These are phyloP conservation scores for Cicer pinnatifidum DNA, from an alignment of 306 rosid genomes.

Conservation along the genomic window DNA sequence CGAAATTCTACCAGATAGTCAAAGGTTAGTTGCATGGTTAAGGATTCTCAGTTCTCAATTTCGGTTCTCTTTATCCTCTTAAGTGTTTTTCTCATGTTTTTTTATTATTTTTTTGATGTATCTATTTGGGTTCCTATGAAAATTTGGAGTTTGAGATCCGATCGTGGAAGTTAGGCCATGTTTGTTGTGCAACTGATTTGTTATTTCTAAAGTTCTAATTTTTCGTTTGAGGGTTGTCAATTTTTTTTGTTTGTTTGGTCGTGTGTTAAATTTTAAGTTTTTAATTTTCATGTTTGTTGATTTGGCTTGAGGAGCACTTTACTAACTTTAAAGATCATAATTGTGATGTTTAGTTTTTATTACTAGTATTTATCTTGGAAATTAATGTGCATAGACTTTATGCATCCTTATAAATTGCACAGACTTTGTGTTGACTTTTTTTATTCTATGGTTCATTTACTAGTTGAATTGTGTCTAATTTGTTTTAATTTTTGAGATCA, in stretches of 20 bases:
- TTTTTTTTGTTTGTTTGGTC: background rate
- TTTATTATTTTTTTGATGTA: background rate
- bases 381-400: conserved; percentile 24
- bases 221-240: background rate
- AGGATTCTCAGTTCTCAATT: conserved; percentile 41
- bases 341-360: conserved; percentile 31
- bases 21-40: conserved; percentile 5
- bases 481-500: conserved; percentile 11
- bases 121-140: background rate
- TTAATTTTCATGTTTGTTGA: conserved; percentile 35
- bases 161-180: conserved; percentile 38
- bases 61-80: conserved; percentile 35
- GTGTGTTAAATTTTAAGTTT: conserved; percentile 16
- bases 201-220: conserved; percentile 28
- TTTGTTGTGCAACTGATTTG: conserved; percentile 29
- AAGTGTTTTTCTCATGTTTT: conserved; percentile 14
- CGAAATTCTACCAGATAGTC: conserved; percentile 15
- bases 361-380: conserved; percentile 10
- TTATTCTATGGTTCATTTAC: conserved; percentile 5
- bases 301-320: conserved; percentile 17
- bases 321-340: conserved; percentile 20
- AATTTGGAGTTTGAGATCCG: conserved; percentile 51
- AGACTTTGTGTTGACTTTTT: conserved; percentile 38
- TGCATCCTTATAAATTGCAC: conserved; percentile 20
- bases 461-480: background rate